Base-by-base conservation (phyloP, 768 basidiomycete species). In the Dictyophora rubrovolvata region DNA sequence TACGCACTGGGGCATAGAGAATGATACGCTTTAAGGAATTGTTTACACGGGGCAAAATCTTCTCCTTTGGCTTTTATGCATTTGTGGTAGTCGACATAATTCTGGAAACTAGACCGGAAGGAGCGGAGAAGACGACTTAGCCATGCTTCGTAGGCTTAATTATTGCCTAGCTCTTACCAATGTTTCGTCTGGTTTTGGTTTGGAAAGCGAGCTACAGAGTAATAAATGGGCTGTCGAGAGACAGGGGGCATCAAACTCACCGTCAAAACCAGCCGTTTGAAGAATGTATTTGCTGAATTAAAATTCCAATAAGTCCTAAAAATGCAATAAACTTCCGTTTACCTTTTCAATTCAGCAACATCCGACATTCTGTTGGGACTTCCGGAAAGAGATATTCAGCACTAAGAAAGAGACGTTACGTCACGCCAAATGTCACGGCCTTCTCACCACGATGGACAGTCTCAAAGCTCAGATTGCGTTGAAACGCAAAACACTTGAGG, bases 21-120 rank as follows among this genome's bases (percentile, higher is more conserved):
- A 78, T 92, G 81, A 79, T 93, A 99, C 28, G 90, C 90, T 72
- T 84, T 83, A 77, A 88, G 89, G 84, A 99, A 99, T 73, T 96
- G 94, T 77, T 93, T 93, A 86, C 96, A 98, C 1, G 96, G 93
- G n/a, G 86, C 84, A 71, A 85, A 98, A 61, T 97, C 96, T 65
- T 99, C 96, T 65, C 96, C 96, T 77, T 96, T 98, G 66, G 94
- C 94, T 66, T 88, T 73, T 66, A 97, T 75, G 73, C 96, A 99
- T 73, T 95, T 95, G 85, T 94, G 93, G 80, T 96, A 97, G 75
- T 99, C 96, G 62, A 89, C 87, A 73, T 94, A 98, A 78, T 95
- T 93, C 76, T 95, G 92, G 82, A 84, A 89, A 75, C 88, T 90
- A 28, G 7, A 28, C 28, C 28, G 28, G 28, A 65, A 12, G 16